Percentiles rank a stretch among this genome's conserved stretches.
phyloP scores from a whole-genome alignment of 495 filamentous ascomycete species.

The Podospora tetraspora region DNA sequence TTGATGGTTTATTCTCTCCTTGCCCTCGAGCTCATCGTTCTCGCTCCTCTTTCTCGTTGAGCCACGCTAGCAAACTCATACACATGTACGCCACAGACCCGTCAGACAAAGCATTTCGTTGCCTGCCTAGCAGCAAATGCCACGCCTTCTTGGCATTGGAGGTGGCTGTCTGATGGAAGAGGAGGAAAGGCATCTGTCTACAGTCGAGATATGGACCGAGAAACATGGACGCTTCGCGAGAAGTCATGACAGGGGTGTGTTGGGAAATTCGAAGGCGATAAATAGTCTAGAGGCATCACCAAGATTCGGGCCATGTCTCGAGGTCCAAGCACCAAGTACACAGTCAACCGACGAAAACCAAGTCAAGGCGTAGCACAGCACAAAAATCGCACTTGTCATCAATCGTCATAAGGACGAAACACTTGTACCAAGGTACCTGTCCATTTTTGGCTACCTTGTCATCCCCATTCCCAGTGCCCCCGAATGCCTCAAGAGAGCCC shows the following conservation, averaged over 20 bases:
- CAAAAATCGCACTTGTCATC: slow-evolving; percentile 1
- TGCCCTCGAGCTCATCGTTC: not conserved
- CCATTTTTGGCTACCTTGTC: slow-evolving; percentile 25
- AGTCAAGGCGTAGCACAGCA: slow-evolving; percentile 11
- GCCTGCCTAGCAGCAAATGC: too few species aligned
- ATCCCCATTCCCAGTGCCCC: slow-evolving; percentile 19
- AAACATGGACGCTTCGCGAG: not conserved
- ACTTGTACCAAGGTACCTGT: slow-evolving; percentile 18
- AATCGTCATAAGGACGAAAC: slow-evolving; percentile 19
- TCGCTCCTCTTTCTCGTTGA: not conserved
- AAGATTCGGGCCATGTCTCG: not conserved
- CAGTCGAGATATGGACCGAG: not conserved
- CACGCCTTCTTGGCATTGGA: not conserved
- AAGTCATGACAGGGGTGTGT: not conserved
- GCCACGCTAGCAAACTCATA: not conserved
- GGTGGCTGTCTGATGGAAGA: not conserved
- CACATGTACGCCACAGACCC: not conserved
- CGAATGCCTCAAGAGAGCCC: slow-evolving; percentile 15
- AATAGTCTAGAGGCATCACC: not conserved
- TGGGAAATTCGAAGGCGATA: not conserved
- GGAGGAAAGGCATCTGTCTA: not conserved
- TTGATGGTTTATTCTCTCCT: not conserved
- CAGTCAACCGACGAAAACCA: not conserved
- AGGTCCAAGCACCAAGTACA: not conserved
- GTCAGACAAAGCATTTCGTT: not conserved